Percentiles rank a stretch among this genome's conserved stretches.
Evolutionary conservation across 1,284 basidiomycete genomes (phyloP).

Genomic region (Phellopilus nigrolimitatus): DNA sequence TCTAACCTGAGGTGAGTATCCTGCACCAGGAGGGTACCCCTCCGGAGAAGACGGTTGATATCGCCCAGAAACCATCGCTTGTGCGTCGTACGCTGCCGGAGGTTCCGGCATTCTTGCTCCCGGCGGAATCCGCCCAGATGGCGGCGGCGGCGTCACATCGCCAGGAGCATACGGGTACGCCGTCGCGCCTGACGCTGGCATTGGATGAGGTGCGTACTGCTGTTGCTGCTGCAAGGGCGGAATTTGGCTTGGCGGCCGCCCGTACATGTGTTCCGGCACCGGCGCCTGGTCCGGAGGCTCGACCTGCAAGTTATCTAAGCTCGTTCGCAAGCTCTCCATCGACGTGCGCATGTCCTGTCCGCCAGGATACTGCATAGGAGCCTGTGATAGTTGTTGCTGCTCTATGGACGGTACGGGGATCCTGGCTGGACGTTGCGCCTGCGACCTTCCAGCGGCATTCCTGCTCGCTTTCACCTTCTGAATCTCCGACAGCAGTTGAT

Average conservation of each 20-base stretch:
- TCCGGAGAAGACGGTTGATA: constrained; percentile 23
- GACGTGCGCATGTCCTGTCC: constrained; percentile 14
- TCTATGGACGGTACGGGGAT: constrained; percentile 25
- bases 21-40: constrained; percentile 23
- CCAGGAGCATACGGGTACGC: constrained; percentile 16
- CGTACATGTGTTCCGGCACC: constrained; percentile 4
- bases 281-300: constrained; percentile 7
- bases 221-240: constrained; percentile 17
- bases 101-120: constrained; percentile 21
- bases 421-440: constrained; percentile 29
- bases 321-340: constrained; percentile 14
- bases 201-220: constrained; percentile 22
- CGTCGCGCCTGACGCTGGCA: constrained; percentile 26
- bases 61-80: constrained; percentile 11
- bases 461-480: constrained; percentile 74
- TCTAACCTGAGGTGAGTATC: constrained; percentile 12
- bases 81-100: constrained; percentile 12
- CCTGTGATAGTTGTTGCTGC: constrained; percentile 29
- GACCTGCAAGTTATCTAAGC: constrained; percentile 15
- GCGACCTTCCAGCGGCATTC: constrained; percentile 43
- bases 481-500: constrained; percentile 87
- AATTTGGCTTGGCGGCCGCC: background rate
- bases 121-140: constrained; percentile 9
- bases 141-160: constrained; percentile 7
- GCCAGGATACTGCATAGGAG: constrained; percentile 26